Conservation (phyloP, 106 monocot species). For the Xerophyta viscosa region DNA sequence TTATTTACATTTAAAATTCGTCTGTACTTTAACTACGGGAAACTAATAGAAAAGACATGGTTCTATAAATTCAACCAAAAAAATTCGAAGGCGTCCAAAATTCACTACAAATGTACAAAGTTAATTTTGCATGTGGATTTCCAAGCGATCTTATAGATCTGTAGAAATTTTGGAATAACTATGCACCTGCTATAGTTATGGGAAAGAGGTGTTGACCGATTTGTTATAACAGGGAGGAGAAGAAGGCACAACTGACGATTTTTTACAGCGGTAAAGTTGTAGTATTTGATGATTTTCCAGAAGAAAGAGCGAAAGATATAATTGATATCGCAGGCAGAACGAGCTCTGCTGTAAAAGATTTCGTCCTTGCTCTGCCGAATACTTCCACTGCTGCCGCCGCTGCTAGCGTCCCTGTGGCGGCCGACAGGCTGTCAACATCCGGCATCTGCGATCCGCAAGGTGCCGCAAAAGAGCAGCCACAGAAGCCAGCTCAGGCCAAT, state of each 20-base stretch:
- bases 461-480: not conserved
- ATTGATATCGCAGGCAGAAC: slow-evolving; percentile 25
- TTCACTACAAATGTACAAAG: too few relatives aligned
- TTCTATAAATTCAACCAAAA: too few relatives aligned
- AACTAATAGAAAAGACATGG: too few relatives aligned
- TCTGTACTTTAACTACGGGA: too few relatives aligned
- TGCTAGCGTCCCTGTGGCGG: too few relatives aligned
- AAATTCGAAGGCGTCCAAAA: too few relatives aligned
- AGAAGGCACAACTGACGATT: slow-evolving; percentile 45
- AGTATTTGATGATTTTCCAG: slow-evolving; percentile 60
- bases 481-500: not conserved
- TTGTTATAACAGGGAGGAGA: not conserved
- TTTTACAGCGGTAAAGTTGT: slow-evolving; percentile 57
- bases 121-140: too few relatives aligned
- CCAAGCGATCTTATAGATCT: too few relatives aligned
- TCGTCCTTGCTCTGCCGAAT: not conserved
- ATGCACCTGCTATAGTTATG: too few relatives aligned
- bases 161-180: not conserved
- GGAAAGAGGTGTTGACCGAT: not conserved
- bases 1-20: too few relatives aligned
- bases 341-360: not conserved
- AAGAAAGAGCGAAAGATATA: slow-evolving; percentile 32
- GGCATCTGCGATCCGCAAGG: not conserved
- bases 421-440: too few relatives aligned
- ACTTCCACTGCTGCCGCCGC: not conserved